These are phyloP conservation scores for Dothideomycetes sp. DNA, from an alignment of 2,329 filamentous ascomycete genomes.

Conservation along the genomic window DNA sequence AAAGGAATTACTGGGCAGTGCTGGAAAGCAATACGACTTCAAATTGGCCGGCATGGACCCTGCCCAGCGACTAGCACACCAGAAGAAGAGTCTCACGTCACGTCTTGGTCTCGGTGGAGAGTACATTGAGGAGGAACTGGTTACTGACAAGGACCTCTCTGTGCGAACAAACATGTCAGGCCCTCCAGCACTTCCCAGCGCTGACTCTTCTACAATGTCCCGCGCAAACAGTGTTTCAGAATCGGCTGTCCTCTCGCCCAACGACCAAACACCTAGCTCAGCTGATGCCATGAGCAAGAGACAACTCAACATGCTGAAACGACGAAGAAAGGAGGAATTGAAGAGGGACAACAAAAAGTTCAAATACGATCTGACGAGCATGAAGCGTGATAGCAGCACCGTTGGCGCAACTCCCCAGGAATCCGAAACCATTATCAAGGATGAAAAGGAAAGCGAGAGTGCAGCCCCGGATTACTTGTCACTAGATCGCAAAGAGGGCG, in stretches of 20 bases:
- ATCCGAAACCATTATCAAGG: conserved; percentile 46
- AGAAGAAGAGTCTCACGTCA: conserved; percentile 78
- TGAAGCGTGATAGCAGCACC: conserved; percentile 52
- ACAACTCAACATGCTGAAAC: conserved; percentile 87
- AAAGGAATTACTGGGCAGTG: conserved; percentile 71
- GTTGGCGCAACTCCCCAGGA: conserved; percentile 44
- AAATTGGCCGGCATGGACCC: conserved; percentile 74
- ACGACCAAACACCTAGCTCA: conserved; percentile 50
- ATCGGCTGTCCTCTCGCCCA: conserved; percentile 24
- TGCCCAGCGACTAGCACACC: conserved; percentile 67
- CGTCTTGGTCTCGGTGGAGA: conserved; percentile 79
- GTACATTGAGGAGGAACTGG: conserved; percentile 74
- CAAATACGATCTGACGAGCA: conserved; percentile 63
- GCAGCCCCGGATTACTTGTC: conserved; percentile 70
- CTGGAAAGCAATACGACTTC: conserved; percentile 75
- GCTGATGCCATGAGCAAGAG: conserved; percentile 75
- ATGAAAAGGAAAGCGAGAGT: conserved; percentile 42
- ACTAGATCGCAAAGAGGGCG: conserved; percentile 68
- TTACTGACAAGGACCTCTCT: conserved; percentile 55
- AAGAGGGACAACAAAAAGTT: conserved; percentile 79
- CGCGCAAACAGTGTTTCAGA: conserved; percentile 36
- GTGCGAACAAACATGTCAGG: conserved; percentile 33
- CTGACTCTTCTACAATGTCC: conserved; percentile 21
- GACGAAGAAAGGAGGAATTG: conserved; percentile 83
- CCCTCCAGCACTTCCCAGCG: conserved; percentile 34